These are phyloP conservation scores for Pseudogymnoascus sp. DNA, from an alignment of 2,329 filamentous ascomycete species.

Conservation along the genomic window DNA sequence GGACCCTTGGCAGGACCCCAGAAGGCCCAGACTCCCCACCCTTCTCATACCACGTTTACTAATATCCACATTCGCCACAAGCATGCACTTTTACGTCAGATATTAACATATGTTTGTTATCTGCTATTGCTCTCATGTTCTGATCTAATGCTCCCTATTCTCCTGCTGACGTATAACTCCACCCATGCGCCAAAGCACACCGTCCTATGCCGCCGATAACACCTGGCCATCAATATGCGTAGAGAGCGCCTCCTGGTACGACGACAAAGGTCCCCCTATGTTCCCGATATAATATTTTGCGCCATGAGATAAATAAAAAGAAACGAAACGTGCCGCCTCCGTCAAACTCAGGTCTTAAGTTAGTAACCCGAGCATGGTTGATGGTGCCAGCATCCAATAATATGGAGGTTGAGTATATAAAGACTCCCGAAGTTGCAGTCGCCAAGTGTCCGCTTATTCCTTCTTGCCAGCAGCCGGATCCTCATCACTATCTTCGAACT, in stretches of 20 bases:
- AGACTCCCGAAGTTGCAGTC: neutral
- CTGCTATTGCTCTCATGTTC: neutral
- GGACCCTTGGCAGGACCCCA: neutral
- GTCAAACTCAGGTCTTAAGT: neutral
- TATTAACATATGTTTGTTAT: neutral
- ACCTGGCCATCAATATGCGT: constrained; percentile 6
- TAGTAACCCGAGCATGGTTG: neutral
- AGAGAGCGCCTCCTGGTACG: neutral
- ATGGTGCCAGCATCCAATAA: neutral
- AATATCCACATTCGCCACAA: constrained; percentile 3
- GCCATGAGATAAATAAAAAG: neutral
- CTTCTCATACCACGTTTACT: neutral
- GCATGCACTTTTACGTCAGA: neutral
- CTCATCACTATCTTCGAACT: constrained; percentile 38
- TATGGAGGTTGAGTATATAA: neutral
- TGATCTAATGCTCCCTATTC: constrained; percentile 6
- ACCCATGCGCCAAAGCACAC: neutral
- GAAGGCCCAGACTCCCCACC: neutral
- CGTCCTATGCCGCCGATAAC: constrained; percentile 3
- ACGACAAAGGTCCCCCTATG: neutral
- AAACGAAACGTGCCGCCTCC: neutral
- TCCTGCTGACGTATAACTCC: constrained; percentile 2
- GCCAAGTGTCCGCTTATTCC: neutral
- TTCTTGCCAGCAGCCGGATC: constrained; percentile 18
- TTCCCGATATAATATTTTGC: constrained; percentile 7